phyloP scores from a whole-genome alignment of 495 filamentous ascomycete genomes.

The Aspergillus coremiiformis region DNA sequence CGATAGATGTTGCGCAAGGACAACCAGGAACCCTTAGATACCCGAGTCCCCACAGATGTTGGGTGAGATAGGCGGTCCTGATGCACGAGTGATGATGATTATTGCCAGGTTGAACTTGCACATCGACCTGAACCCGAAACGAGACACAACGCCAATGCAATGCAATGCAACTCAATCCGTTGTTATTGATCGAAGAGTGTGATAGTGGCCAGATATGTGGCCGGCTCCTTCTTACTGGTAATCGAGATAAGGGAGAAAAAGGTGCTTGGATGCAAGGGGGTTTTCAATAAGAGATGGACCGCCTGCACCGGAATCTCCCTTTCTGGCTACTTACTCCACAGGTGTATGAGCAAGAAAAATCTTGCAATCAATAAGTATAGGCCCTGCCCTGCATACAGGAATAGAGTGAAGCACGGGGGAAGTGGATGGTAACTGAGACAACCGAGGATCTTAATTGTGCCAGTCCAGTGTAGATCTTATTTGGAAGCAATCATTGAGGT shows the following conservation, averaged over 20 bases:
- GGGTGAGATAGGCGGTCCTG: conserved; percentile 1
- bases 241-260: conserved; percentile 3
- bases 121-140: conserved; percentile 7
- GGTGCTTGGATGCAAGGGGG: conserved; percentile 16
- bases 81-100: conserved; percentile 16
- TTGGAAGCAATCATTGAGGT: neutral
- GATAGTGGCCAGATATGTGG: conserved; percentile 4
- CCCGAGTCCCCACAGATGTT: conserved; percentile 8
- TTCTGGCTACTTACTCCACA: conserved; percentile 2
- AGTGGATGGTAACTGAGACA: conserved; percentile 10
- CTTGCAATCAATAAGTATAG: conserved; percentile 8
- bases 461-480: neutral
- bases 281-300: conserved; percentile 3
- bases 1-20: conserved; percentile 9
- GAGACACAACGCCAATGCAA: conserved; percentile 16
- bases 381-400: conserved; percentile 12
- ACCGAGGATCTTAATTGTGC: neutral
- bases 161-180: conserved; percentile 24
- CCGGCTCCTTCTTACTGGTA: conserved; percentile 4
- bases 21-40: conserved; percentile 1
- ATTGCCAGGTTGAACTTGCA: conserved; percentile 6
- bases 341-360: conserved; percentile 1
- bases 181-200: conserved; percentile 13
- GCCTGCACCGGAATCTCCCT: conserved; percentile 4
- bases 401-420: conserved; percentile 12